Evolutionary conservation across 805 yeast genomes (phyloP).

Genomic region (Ogataea glucozyma): DNA sequence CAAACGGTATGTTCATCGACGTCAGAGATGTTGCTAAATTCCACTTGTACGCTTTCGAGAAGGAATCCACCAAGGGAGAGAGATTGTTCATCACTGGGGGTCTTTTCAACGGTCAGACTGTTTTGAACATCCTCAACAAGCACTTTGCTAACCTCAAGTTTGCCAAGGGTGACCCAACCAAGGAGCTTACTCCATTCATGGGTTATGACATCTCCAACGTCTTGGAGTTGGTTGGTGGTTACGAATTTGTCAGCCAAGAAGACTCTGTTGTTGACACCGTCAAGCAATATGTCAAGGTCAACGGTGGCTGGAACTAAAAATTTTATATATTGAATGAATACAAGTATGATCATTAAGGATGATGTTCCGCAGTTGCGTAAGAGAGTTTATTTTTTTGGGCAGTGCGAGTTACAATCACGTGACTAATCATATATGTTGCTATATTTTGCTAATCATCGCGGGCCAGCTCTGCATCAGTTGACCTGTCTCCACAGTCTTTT

Average conservation of each 20-base stretch:
- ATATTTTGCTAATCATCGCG: too few relatives aligned
- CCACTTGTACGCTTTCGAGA: conserved; percentile 39
- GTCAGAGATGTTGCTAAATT: conserved; percentile 47
- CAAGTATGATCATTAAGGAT: too few relatives aligned
- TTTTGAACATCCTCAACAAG: conserved; percentile 33
- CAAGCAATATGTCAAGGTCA: conserved; percentile 30
- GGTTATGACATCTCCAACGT: conserved; percentile 14
- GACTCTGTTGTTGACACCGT: conserved; percentile 42
- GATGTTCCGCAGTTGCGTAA: too few relatives aligned
- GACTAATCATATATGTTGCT: too few relatives aligned
- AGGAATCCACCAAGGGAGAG: conserved; percentile 25
- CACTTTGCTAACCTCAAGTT: conserved; percentile 43
- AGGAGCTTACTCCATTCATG: conserved; percentile 4
- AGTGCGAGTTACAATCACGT: too few relatives aligned
- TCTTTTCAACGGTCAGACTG: neutral
- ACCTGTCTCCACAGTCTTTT: too few relatives aligned
- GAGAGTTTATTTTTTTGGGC: too few relatives aligned
- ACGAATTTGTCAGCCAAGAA: conserved; percentile 40
- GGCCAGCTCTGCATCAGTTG: too few relatives aligned
- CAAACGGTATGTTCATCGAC: conserved; percentile 28
- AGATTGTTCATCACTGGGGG: conserved; percentile 32
- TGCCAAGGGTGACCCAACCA: conserved; percentile 29
- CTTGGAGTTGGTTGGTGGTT: conserved; percentile 29
- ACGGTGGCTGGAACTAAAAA: conserved; percentile 8
- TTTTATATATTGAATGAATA: neutral